Conservation (phyloP, 225 moss, liverwort and hornwort species). For the Polytrichum formosum region DNA sequence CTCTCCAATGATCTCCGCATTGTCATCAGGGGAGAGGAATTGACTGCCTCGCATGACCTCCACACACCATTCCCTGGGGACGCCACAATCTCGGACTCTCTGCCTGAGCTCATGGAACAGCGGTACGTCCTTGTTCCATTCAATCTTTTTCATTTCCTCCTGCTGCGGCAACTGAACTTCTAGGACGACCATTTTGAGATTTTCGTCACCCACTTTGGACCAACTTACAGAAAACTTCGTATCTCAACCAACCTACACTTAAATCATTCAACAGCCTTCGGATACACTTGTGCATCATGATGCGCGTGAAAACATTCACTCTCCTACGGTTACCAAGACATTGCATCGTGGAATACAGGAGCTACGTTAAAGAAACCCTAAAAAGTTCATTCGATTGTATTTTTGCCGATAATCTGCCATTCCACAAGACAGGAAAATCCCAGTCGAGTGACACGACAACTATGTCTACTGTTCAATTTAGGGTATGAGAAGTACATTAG, state of each 20-base stretch:
- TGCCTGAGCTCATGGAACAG: conserved; percentile 21
- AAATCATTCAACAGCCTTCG: not conserved
- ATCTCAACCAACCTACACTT: not conserved
- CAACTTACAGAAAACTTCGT: not conserved
- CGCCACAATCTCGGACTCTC: conserved; percentile 26
- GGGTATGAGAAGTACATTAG: no score
- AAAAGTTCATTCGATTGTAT: not conserved
- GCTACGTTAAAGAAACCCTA: not conserved
- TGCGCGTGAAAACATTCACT: not conserved
- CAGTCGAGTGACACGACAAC: no score
- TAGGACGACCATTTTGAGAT: conserved; percentile 32
- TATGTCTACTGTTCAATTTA: no score
- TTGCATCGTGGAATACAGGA: not conserved
- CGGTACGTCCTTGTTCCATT: conserved; percentile 25
- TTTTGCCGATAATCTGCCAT: not conserved
- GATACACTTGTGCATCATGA: not conserved
- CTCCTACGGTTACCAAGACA: not conserved
- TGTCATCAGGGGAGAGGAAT: conserved; percentile 25
- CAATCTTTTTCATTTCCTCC: conserved; percentile 39
- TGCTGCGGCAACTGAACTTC: conserved; percentile 31
- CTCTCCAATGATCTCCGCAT: conserved; percentile 28
- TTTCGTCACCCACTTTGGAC: conserved; percentile 12
- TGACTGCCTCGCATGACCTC: conserved; percentile 29
- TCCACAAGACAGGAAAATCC: no score
- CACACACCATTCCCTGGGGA: conserved; percentile 18